These are phyloP conservation scores for Microbotryum violaceum DNA, from an alignment of 1,284 basidiomycete genomes.

Conservation along the genomic window DNA sequence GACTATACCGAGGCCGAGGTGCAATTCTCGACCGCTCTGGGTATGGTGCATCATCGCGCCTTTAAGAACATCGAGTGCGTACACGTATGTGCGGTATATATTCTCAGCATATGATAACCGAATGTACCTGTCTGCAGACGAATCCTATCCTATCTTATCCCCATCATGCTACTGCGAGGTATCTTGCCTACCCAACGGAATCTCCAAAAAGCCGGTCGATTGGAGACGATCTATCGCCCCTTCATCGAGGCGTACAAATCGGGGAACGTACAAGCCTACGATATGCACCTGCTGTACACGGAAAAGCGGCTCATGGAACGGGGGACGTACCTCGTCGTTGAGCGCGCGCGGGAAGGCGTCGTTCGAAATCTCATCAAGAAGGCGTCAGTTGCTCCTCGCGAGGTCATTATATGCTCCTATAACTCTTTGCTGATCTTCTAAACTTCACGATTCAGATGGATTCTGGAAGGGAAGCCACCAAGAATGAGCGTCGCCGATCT, in stretches of 20 bases:
- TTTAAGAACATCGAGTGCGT: constrained; percentile 22
- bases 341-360: constrained; percentile 78
- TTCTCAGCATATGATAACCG: constrained; percentile 1
- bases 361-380: constrained; percentile 74
- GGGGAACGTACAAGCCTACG: constrained; percentile 75
- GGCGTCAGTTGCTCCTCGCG: constrained; percentile 53
- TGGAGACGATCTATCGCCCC: constrained; percentile 67
- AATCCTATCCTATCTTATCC: constrained; percentile 82
- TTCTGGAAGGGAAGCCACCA: constrained; percentile 59
- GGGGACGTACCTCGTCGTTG: constrained; percentile 76
- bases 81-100: background rate
- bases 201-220: constrained; percentile 36
- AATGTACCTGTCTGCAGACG: constrained; percentile 49
- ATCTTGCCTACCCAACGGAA: constrained; percentile 62
- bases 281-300: constrained; percentile 58
- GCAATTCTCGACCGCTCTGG: constrained; percentile 12
- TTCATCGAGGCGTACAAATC: constrained; percentile 68
- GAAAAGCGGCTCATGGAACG: constrained; percentile 68
- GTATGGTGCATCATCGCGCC: constrained; percentile 3
- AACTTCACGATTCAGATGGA: constrained; percentile 54
- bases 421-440: background rate
- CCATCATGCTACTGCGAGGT: constrained; percentile 76
- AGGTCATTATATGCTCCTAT: background rate
- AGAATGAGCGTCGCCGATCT: constrained; percentile 72
- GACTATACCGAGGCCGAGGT: constrained; percentile 65